These are phyloP conservation scores for Celoporthe dispersa DNA, from an alignment of 2,329 filamentous ascomycete species.

Conservation along the genomic window DNA sequence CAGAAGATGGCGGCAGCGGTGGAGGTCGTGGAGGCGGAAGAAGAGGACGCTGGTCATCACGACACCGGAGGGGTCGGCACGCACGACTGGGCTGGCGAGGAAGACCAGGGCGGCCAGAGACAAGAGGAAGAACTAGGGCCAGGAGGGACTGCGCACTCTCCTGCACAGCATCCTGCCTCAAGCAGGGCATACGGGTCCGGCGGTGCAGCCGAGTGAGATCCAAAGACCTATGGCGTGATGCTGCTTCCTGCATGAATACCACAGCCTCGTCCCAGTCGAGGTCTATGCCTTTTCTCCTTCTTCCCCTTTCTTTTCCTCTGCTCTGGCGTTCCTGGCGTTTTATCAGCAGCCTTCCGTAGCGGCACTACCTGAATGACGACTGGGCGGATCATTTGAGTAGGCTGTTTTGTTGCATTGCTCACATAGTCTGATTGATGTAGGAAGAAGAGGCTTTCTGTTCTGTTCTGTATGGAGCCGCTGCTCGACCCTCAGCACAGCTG, in stretches of 20 bases:
- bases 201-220: not conserved
- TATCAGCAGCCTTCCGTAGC: not conserved
- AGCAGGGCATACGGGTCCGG: constrained; percentile 6
- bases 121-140: not conserved
- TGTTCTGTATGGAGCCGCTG: not conserved
- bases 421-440: not conserved
- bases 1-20: constrained; percentile 36
- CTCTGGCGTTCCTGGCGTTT: not conserved
- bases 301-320: not conserved
- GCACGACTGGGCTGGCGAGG: not conserved
- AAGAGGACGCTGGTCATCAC: not conserved
- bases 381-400: not conserved
- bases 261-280: constrained; percentile 9
- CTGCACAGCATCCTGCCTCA: not conserved
- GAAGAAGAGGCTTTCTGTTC: not conserved
- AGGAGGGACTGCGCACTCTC: not conserved
- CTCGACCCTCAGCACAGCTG: not conserved
- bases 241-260: not conserved
- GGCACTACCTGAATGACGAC: not conserved
- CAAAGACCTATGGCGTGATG: not conserved
- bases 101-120: not conserved
- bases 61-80: not conserved
- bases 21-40: not conserved
- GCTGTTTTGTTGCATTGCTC: not conserved
- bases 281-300: too few species aligned